Evolutionary conservation across 2,329 filamentous ascomycete genomes (phyloP), one percentile per base, ranked within the genome.

Genomic region (Ascochyta lentis): DNA sequence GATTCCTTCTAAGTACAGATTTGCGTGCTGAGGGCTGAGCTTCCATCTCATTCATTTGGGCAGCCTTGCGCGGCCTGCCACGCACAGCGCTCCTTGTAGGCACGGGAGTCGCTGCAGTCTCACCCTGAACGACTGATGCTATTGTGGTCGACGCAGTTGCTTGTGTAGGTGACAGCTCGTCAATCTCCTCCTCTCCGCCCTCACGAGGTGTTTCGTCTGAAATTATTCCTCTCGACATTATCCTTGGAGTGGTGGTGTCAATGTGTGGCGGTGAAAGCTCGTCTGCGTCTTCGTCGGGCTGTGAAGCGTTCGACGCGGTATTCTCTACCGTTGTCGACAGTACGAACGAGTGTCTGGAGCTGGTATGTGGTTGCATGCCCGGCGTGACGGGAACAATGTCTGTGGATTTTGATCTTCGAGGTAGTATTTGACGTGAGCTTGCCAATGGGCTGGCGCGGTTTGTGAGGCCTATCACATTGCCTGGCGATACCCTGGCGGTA

Each of bases 321-420:
- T 58, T 57, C 13, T 58, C 49, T 10, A 58, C 31, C 3, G 49
- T 48, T 40, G 47, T 58, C 10, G 53, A 65, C 16, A 60, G 48
- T 7, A 60, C 56, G 8, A 62, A 63, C 2, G 58, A 54, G 15
- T 41, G 31, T 41, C 59, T 61, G 6, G 60, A 42, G 13, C 56
- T 59, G 3, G 54, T 54, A 12, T 60, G 60, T 1, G 59, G 58
- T 43, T 60, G 56, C 26, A 64, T 56, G 26, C 50, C 60, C 10
- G 71, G 71, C 23, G 71, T 73, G n/a, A 57, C 56, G 4, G 66
- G 69, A 12, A 51, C 49, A 31, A 61, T 50, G 29, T 69, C 66
- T 15, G 59, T 63, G 1, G 67, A 67, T 26, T 61, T 66, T 13
- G 67, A 65, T 43, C 59, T 58, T 44, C 59, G 59, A 31, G 52